These are phyloP conservation scores for Nicotiana benthamiana DNA, from an alignment of 257 asterid genomes.

Conservation along the genomic window DNA sequence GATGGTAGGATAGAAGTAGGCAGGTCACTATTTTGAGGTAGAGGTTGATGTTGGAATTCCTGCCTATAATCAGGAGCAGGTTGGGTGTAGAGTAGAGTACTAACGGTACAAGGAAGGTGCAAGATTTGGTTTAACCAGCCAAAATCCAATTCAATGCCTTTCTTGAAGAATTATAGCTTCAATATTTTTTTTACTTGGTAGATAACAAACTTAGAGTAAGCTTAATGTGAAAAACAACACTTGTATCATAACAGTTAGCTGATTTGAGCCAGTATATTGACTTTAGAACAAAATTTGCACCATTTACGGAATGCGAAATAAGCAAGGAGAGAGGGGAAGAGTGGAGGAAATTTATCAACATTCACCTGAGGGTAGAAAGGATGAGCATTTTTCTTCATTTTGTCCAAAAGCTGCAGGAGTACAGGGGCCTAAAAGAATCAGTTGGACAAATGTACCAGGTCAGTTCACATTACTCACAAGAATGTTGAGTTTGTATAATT, in stretches of 20 bases:
- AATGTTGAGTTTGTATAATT: not conserved
- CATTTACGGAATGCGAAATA: not conserved
- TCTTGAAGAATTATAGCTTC: not conserved
- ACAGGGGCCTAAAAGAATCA: slow-evolving; percentile 55
- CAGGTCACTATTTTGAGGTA: not conserved
- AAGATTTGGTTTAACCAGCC: not conserved
- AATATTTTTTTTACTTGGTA: not conserved
- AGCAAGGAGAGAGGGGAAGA: not conserved
- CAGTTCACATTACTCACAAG: not conserved
- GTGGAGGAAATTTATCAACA: not conserved
- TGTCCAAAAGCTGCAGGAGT: slow-evolving; percentile 60
- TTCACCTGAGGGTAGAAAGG: slow-evolving; percentile 70
- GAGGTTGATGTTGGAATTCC: not conserved
- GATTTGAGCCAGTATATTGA: not conserved
- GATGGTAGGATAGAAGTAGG: not conserved
- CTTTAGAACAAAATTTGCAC: not conserved
- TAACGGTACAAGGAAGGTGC: not conserved
- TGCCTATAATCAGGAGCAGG: not conserved
- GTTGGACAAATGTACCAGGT: not conserved
- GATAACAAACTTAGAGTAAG: not conserved
- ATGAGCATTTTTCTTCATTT: slow-evolving; percentile 48
- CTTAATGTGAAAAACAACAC: not conserved
- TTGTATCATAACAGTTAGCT: not conserved
- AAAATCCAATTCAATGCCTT: not conserved
- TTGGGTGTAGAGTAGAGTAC: not conserved